These are phyloP conservation scores for Microsporum canis DNA, from an alignment of 2,329 filamentous ascomycete species.

Conservation along the genomic window DNA sequence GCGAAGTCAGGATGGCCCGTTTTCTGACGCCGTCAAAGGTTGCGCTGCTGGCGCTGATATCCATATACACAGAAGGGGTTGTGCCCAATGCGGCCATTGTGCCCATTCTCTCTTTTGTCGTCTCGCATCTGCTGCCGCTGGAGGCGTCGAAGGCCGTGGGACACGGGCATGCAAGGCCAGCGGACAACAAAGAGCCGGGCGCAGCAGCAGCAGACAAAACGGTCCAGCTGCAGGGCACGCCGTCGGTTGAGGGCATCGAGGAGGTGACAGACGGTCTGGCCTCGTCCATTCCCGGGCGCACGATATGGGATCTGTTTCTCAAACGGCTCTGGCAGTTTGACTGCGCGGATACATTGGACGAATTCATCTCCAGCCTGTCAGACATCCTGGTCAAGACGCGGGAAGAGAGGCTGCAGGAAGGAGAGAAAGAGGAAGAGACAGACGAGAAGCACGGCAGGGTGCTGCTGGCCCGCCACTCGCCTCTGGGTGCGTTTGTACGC, in stretches of 20 bases:
- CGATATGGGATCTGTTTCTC: conserved; percentile 80
- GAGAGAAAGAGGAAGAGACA: conserved; percentile 39
- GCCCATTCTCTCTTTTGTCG: conserved; percentile 66
- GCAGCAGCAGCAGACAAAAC: neutral
- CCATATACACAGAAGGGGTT: conserved; percentile 64
- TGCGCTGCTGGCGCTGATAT: conserved; percentile 65
- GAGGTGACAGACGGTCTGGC: conserved; percentile 34
- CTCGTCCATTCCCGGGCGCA: conserved; percentile 56
- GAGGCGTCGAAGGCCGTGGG: neutral
- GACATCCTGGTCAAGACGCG: conserved; percentile 51
- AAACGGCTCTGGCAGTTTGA: conserved; percentile 72
- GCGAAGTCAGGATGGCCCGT: conserved; percentile 50
- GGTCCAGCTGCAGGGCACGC: neutral
- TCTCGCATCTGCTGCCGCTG: conserved; percentile 50
- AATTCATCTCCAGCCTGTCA: conserved; percentile 55
- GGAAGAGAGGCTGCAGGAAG: conserved; percentile 47
- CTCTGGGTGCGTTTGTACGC: conserved; percentile 70
- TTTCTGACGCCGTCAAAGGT: conserved; percentile 86
- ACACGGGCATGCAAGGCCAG: conserved; percentile 11
- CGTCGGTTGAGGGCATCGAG: conserved; percentile 39
- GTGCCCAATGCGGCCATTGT: conserved; percentile 61
- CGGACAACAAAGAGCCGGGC: conserved; percentile 4
- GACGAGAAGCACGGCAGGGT: conserved; percentile 39
- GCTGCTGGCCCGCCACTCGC: conserved; percentile 59
- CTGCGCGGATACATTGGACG: conserved; percentile 67